Evolutionary conservation across 2,329 filamentous ascomycete genomes (phyloP), one percentile per base, ranked within the genome.

Genomic region (Scolecobasidium constrictum): DNA sequence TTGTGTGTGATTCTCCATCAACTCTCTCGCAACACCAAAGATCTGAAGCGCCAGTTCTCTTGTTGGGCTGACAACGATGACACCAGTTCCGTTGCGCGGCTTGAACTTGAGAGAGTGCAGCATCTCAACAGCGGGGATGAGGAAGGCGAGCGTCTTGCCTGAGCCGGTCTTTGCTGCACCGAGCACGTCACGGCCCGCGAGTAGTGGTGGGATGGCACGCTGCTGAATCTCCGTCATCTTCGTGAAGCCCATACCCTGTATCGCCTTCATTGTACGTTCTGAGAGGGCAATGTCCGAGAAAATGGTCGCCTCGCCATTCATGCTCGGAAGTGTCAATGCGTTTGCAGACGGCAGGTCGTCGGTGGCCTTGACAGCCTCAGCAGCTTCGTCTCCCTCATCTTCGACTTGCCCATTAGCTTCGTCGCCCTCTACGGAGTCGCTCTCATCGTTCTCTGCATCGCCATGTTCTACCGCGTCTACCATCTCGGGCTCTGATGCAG

Each of bases 161-260:
- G 86, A 93, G 35, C 88, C 88, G 3, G 88, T 95, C 72, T 96
- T 96, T 40, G 92, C 92, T 22, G 90, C 90, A 54, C 92, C 92
- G 35, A 98, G 75, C 17, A 96, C 85, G 66, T 96, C 90, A 58
- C 83, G 81, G 49, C 92, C 92, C 34, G 88, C 86, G 46, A 96
- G 71, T 37, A 93, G 70, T 16, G 88, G 87, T 4, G 90, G 88
- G 44, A 96, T 94, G 11, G 82, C 83, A 57, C 83, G 75, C 53
- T 78, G 76, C 63, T 96, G 92, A 52, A 96, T 95, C 60, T 92
- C 85, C 1, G 92, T 96, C 88, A 98, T 95, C 38, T 74, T 88
- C 56, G 83, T 81, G 59, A 96, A 95, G 12, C 84, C 84, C 90
- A 98, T 96, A 49, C 83, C 85, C 45, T 80, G 66, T 53, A 95